Evolutionary conservation across 495 filamentous ascomycete genomes (phyloP).

Genomic region (Neurospora hispaniola): DNA sequence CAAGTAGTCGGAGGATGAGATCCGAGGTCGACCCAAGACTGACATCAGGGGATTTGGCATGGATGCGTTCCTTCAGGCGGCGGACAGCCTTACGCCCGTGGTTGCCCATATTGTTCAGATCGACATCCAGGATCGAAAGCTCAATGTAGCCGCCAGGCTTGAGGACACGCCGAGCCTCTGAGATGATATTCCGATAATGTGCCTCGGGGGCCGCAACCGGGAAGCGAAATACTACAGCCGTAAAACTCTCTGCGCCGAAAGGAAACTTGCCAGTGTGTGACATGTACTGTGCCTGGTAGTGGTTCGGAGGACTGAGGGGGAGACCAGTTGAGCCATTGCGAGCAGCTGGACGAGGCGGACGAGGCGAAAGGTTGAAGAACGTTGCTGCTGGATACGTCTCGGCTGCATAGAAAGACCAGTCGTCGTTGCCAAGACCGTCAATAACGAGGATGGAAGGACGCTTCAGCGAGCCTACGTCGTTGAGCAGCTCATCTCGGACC

Average conservation of each 20-base stretch:
- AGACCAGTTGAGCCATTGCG: constrained; percentile 25
- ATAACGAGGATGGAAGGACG: constrained; percentile 69
- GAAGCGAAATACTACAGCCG: constrained; percentile 80
- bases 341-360: constrained; percentile 28
- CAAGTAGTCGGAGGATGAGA: constrained; percentile 63
- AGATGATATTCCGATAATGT: constrained; percentile 68
- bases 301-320: constrained; percentile 63
- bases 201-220: constrained; percentile 62
- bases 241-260: constrained; percentile 79
- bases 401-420: constrained; percentile 97
- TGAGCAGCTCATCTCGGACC: constrained; percentile 63
- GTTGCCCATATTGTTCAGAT: constrained; percentile 80
- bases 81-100: constrained; percentile 66
- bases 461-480: constrained; percentile 34
- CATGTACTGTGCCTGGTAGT: constrained; percentile 70
- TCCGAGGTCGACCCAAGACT: constrained; percentile 69
- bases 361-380: constrained; percentile 72
- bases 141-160: constrained; percentile 86
- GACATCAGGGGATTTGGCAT: constrained; percentile 43
- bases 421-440: constrained; percentile 74
- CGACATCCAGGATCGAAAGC: constrained; percentile 71
- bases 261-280: constrained; percentile 64
- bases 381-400: constrained; percentile 78
- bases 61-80: constrained; percentile 65
- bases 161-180: constrained; percentile 83